phyloP scores from a whole-genome alignment of 495 filamentous ascomycete genomes.

The Penicillium lagena region DNA sequence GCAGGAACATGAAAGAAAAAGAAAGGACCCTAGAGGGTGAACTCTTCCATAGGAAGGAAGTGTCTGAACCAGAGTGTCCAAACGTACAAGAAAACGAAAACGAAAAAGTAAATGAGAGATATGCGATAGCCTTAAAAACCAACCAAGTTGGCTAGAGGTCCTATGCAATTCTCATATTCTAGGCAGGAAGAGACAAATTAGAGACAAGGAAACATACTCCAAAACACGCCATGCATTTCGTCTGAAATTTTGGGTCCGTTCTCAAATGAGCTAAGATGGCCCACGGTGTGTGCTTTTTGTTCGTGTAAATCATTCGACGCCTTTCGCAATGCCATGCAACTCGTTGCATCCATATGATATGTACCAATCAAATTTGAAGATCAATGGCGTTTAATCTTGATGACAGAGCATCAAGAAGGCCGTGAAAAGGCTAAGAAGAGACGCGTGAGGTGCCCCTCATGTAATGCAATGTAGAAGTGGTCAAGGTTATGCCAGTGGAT shows the following conservation, averaged over 20 bases:
- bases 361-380: constrained; percentile 16
- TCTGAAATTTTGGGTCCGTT: constrained; percentile 4
- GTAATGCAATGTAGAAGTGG: no score
- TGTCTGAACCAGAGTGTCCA: background rate
- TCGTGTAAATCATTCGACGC: constrained; percentile 14
- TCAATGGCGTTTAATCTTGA: constrained; percentile 5
- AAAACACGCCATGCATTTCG: constrained; percentile 21
- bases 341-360: constrained; percentile 21
- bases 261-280: no score
- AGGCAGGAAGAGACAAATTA: background rate
- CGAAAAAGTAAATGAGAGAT: constrained; percentile 5
- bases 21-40: background rate
- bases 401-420: background rate
- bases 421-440: background rate
- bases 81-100: constrained; percentile 3
- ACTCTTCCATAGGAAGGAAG: background rate
- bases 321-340: constrained; percentile 25
- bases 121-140: no score
- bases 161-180: no score
- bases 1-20: constrained; percentile 12
- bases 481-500: no score
- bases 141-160: no score
- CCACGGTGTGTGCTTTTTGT: constrained; percentile 13
- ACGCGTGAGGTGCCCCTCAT: background rate
- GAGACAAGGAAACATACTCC: constrained; percentile 5